Evolutionary conservation across 179 eudicot genomes (phyloP), one percentile per base, ranked within the genome.

Genomic region (Monotropa hypopitys): DNA sequence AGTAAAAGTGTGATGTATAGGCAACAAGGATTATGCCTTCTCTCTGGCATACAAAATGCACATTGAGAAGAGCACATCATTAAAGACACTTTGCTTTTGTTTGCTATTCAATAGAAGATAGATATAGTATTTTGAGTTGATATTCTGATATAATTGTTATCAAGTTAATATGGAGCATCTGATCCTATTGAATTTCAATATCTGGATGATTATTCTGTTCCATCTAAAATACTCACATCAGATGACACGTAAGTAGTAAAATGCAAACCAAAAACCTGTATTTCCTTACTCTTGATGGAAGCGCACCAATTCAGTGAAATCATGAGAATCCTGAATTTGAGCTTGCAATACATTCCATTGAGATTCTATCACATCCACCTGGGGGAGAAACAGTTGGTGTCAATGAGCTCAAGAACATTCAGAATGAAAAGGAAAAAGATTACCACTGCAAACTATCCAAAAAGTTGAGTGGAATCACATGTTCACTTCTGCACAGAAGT

Each of bases 301-400:
- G 84, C 89, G 89, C 83, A 90, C 99, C 43, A 96, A 88, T 77
- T 91, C 94, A 32, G 98, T 96, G 83, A 96, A 96, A 89, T 96
- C 99, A 77, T 76, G 90, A 57, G 99, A 93, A 80, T 89, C 91
- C 80, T 91, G 96, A 77, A 96, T 89, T 83, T 84, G 98, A 65
- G 89, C 77, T 85, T 93, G 97, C 88, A 96, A 83, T 70, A 93
- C 83, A 74, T 91, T 96, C 99, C 99, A 96, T 76, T 96, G 98
- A 62, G 99, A 96, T 87, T 96, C 99, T 80, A 96, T 96, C 77
- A 96, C 99, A 78, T 96, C 99, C 82, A 96, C 97, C 97, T 94
- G 83, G 18, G 18, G 74, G 77, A 80, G 35, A 80, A 75, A 51
- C 70, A 1, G 62, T 56, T 38, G 21, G 49, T 45, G 43, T 57